Evolutionary conservation across 768 basidiomycete species (phyloP), one percentile per base, ranked within the genome.

Genomic region (Chalciporus chontae): DNA sequence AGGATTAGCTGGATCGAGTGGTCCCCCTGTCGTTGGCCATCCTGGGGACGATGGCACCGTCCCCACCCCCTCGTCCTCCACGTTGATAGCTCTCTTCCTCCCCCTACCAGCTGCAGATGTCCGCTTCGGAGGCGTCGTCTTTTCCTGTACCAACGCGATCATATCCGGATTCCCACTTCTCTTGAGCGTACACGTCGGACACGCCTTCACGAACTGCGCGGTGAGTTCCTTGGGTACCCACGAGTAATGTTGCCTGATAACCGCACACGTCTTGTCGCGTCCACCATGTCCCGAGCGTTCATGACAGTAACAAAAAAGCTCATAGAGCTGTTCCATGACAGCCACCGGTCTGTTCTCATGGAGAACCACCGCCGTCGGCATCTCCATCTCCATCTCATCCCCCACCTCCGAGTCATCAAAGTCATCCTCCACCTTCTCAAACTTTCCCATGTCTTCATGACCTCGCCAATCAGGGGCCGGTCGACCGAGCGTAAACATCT

Each of bases 211-310:
- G 61, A 90, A 93, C 51, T 78, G 79, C 15, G 85, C 80, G 40
- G 90, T 79, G 37, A 93, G 81, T 60, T 88, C 85, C 68, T 91
- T 92, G 14, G 90, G 90, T 23, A 93, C 79, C 83, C 85, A 91
- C 8, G 86, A 84, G 65, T 90, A 93, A 58, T 79, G 77, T 52
- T 79, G 71, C 42, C 85, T 74, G 34, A 91, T 77, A 48, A 81
- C 72, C 3, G 76, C 73, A 49, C 78, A 80, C 0, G 90, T 93
- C 72, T 81, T 87, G 68, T 93, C 90, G 18, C 89, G 80, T 23
- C 89, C 90, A 13, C 82, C 86, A 60, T 92, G 90, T 9, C 77
- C 72, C 45, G 77, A 71, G 41, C 76, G 74, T 13, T 74, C 78
- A 55, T 92, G 90, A 54, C 81, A 85, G 56, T 84, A 83, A 56